Evolutionary conservation across 2,329 filamentous ascomycete species (phyloP), one percentile per base, ranked within the genome.

Genomic region (Calonectria pseudoturangicola): DNA sequence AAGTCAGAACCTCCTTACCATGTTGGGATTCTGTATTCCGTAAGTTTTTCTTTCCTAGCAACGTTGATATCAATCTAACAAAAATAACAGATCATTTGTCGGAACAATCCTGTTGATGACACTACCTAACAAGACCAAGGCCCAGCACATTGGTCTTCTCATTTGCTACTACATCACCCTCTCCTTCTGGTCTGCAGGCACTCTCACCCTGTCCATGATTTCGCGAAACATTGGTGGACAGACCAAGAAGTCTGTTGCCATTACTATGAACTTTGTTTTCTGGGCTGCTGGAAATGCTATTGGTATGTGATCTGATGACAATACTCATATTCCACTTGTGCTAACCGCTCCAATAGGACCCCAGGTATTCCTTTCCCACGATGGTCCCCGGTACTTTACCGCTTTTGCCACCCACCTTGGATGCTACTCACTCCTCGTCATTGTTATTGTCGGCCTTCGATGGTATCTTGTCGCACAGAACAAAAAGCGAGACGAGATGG

Each of bases 131-230:
- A 86, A 87, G 8, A 89, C 86, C 51, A 86, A 87, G 43, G 82
- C 88, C 10, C 91, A 90, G 45, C 89, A 93, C 82, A 88, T 92
- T 33, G 93, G 93, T 7, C 87, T 95, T 0, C 85, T 95, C 16
- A 90, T 95, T 79, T 90, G 88, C 79, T 95, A 95, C 86, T 95
- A 95, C 84, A 92, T 95, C 73, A 92, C 91, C 0, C 87, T 95
- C 21, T 94, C 92, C 6, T 95, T 95, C 88, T 95, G 93, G 93
- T 92, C 93, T 0, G 93, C 92, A 0, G 90, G 93, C 78, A 93
- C 91, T 2, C 85, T 94, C 15, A 86, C 89, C 9, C 88, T 95
- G 77, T 92, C 91, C 16, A 88, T 95, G 86, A 88, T 94, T 70
- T 91, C 90, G 0, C 88, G 92, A 18, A 95, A 95, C 79, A 86